Conservation (phyloP, 2,329 filamentous ascomycete species). For the Cordyceps javanica region DNA sequence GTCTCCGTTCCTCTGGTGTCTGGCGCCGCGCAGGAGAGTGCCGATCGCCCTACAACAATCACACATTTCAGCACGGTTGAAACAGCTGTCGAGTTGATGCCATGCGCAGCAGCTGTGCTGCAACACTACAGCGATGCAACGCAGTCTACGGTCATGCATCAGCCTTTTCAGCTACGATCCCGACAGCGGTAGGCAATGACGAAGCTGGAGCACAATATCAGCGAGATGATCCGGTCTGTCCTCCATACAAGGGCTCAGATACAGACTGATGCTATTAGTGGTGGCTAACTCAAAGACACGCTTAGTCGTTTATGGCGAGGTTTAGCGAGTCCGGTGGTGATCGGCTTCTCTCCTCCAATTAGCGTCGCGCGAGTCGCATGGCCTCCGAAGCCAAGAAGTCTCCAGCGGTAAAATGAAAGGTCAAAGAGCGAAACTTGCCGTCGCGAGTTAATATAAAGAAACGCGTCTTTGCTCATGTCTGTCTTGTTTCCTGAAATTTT, state of each 20-base stretch:
- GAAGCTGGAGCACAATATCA: neutral
- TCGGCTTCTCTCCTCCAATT: neutral
- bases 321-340: neutral
- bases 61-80: conserved; percentile 4
- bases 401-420: neutral
- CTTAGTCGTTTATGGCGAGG: conserved; percentile 2
- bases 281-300: neutral
- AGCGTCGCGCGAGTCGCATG: neutral
- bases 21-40: neutral
- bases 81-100: conserved; percentile 3
- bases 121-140: neutral
- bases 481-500: neutral
- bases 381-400: neutral
- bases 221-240: neutral
- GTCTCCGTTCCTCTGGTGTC: neutral
- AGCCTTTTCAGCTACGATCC: neutral
- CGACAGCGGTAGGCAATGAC: neutral
- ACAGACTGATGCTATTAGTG: neutral
- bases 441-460: neutral
- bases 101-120: neutral
- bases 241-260: neutral
- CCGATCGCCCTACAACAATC: neutral
- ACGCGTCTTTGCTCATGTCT: neutral
- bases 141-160: neutral
- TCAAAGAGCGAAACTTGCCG: neutral